A percentile compares a stretch with the other conserved stretches of the same genome.
phyloP scores from a whole-genome alignment of 148 eudicot species.

The Nyssa sinensis region DNA sequence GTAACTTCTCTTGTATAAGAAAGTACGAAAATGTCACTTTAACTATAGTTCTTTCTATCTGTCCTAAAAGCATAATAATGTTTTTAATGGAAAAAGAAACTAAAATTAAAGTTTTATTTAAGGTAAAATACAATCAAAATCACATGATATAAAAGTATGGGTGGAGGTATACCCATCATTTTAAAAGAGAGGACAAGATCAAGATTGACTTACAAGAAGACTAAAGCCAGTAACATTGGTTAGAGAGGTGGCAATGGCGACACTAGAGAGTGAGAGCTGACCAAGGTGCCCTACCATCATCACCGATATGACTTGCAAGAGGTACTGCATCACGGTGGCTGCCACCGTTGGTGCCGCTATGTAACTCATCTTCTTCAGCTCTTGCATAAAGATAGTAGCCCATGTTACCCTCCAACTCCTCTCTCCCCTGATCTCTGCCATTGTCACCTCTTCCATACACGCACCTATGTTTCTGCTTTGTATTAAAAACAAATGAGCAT shows the following conservation, averaged over 20 bases:
- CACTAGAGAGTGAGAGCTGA: conserved; percentile 37
- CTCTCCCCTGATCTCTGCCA: not conserved
- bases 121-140: too few species aligned
- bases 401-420: conserved; percentile 3
- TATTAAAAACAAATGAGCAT: too few species aligned
- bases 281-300: conserved; percentile 64
- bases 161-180: too few species aligned
- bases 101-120: too few species aligned
- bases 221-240: conserved; percentile 50
- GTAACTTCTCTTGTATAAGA: too few species aligned
- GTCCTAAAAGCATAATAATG: too few species aligned
- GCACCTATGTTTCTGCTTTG: not conserved
- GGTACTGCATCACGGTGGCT: conserved; percentile 33
- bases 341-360: conserved; percentile 55
- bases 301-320: conserved; percentile 27
- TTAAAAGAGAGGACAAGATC: too few species aligned
- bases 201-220: conserved; percentile 36
- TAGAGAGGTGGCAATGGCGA: conserved; percentile 45
- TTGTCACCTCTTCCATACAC: conserved; percentile 16
- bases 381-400: conserved; percentile 20
- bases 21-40: too few species aligned
- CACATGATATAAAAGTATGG: too few species aligned
- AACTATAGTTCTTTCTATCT: too few species aligned
- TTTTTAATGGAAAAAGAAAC: too few species aligned
- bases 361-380: conserved; percentile 39